phyloP scores from a whole-genome alignment of 73 alveolate genomes.

The Urostyla sp. region DNA sequence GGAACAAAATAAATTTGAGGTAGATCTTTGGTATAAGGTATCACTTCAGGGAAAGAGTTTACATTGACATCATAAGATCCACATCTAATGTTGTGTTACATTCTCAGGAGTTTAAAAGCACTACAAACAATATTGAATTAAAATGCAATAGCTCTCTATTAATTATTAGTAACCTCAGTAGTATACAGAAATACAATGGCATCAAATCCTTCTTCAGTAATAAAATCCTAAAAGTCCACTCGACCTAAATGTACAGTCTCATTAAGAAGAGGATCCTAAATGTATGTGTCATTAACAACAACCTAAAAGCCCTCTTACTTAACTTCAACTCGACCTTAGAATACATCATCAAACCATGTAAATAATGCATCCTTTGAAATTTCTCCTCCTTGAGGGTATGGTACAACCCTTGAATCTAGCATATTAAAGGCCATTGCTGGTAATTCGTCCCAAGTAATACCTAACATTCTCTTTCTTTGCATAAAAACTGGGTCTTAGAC shows the following conservation, averaged over 20 bases:
- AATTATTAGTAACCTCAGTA: conserved; percentile 16
- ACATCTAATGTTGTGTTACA: not conserved
- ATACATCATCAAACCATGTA: conserved; percentile 39
- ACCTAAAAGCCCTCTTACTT: not conserved
- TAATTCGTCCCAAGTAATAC: conserved; percentile 66
- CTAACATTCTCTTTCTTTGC: conserved; percentile 50
- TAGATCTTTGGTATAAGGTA: conserved; percentile 48
- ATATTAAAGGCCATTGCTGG: conserved; percentile 66
- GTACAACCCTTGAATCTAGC: conserved; percentile 42
- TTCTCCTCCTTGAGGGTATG: conserved; percentile 56
- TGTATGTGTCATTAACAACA: conserved; percentile 9
- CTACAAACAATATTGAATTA: conserved; percentile 20
- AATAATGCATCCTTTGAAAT: conserved; percentile 19
- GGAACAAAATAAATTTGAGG: conserved; percentile 58
- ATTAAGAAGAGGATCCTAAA: not conserved
- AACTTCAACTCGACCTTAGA: conserved; percentile 1
- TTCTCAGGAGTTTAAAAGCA: conserved; percentile 3
- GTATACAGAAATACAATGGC: conserved; percentile 21
- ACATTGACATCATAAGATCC: conserved; percentile 49
- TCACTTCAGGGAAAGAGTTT: conserved; percentile 56
- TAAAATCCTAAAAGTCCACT: not conserved
- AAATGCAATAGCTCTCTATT: conserved; percentile 18
- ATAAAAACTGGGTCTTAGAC: not conserved
- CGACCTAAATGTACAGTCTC: conserved; percentile 3
- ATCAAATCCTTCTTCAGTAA: conserved; percentile 23